phyloP scores from a whole-genome alignment of 148 eudicot species.

The Gaultheria prostrata region DNA sequence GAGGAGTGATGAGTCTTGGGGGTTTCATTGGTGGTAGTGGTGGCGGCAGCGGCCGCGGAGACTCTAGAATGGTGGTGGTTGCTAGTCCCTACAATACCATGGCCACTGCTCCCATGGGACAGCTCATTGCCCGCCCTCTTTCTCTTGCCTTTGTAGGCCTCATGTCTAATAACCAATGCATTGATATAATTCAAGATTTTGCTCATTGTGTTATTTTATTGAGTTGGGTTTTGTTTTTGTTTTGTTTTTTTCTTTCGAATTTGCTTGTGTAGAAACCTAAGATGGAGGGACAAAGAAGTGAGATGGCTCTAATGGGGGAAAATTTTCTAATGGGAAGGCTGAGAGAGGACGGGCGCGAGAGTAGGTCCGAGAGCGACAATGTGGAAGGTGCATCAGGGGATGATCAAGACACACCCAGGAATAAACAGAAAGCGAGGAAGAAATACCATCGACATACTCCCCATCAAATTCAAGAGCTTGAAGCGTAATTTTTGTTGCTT shows the following conservation, averaged over 20 bases:
- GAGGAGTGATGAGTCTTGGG: conserved; percentile 38
- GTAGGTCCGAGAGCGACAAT: conserved; percentile 62
- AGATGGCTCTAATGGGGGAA: conserved; percentile 24
- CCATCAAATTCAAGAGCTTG: conserved; percentile 81
- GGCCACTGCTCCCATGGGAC: conserved; percentile 30
- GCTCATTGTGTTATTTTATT: neutral
- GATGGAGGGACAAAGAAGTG: neutral
- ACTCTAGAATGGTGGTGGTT: conserved; percentile 26
- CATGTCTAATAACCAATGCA: neutral
- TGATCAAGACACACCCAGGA: conserved; percentile 28
- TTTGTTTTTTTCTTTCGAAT: neutral
- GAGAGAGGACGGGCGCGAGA: conserved; percentile 40
- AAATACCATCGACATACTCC: conserved; percentile 78
- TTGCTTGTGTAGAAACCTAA: neutral
- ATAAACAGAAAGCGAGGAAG: conserved; percentile 41
- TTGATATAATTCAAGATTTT: neutral
- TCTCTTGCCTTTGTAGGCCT: conserved; percentile 4
- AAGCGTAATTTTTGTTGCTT: conserved; percentile 40
- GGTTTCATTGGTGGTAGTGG: conserved; percentile 26
- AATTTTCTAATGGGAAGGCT: conserved; percentile 33
- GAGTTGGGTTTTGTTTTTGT: neutral
- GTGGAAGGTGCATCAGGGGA: conserved; percentile 51
- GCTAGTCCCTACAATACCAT: conserved; percentile 27
- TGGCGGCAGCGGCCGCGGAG: conserved; percentile 18
- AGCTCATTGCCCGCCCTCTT: conserved; percentile 27